Percentiles rank a stretch among this genome's conserved stretches.
phyloP scores from a whole-genome alignment of 75 land plant species.

The Pinus albicaulis region DNA sequence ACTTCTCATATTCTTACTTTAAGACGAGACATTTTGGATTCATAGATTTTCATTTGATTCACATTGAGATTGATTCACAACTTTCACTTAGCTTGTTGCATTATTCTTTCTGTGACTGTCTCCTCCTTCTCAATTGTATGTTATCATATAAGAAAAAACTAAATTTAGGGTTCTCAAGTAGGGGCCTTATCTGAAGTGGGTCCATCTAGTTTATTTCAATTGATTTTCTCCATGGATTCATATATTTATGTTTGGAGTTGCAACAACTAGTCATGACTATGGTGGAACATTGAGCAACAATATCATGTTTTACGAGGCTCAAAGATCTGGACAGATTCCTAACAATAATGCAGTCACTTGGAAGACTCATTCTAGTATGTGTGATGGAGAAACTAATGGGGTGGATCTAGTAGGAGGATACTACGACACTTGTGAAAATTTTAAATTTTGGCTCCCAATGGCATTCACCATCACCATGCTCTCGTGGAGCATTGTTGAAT shows the following conservation, averaged over 20 bases:
- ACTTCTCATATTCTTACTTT: too few relatives aligned
- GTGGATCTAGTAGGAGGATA: too few relatives aligned
- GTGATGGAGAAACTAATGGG: slow-evolving; percentile 52
- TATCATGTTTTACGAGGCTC: slow-evolving; percentile 74
- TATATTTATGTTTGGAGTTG: neutral
- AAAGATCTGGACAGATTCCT: slow-evolving; percentile 70
- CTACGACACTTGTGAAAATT: slow-evolving; percentile 85
- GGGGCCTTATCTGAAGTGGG: too few relatives aligned
- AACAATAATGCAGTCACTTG: slow-evolving; percentile 50
- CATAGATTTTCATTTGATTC: too few relatives aligned
- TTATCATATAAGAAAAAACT: too few relatives aligned
- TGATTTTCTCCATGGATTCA: neutral
- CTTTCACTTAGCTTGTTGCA: too few relatives aligned
- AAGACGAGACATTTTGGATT: too few relatives aligned
- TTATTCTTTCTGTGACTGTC: too few relatives aligned
- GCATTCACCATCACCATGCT: slow-evolving; percentile 58
- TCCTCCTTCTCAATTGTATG: too few relatives aligned
- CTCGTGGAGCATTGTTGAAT: slow-evolving; percentile 68
- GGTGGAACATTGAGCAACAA: slow-evolving; percentile 50
- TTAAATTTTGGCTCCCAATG: slow-evolving; percentile 79
- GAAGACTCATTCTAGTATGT: slow-evolving; percentile 67
- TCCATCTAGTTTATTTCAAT: too few relatives aligned
- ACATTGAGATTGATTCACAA: too few relatives aligned
- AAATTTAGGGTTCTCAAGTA: neutral
- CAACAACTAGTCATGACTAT: slow-evolving; percentile 33